Base-by-base conservation (phyloP, 2,329 filamentous ascomycete species). In the Clarireedia hainanense region DNA sequence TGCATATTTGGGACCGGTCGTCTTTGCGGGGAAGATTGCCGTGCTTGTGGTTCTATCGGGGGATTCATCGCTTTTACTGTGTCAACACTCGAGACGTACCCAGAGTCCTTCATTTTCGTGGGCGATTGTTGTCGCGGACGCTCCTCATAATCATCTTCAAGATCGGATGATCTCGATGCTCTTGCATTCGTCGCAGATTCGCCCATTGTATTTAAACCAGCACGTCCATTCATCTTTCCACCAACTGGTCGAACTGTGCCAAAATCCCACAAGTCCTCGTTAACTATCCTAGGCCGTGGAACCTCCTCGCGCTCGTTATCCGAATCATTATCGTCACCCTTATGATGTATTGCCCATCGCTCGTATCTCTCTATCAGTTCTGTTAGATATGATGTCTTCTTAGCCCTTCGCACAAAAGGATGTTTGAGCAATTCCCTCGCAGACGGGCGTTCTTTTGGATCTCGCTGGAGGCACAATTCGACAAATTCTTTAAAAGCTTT, bases 191-290 rank as follows among this genome's bases (percentile, higher is more conserved):
- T 85, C 12, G 86, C 86, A 34, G 87, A 86, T 58, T 91, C 89
- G 62, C 89, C 91, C 84, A 96, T 83, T 0, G 84, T 77, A 63
- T 86, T 79, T 49, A 89, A 74, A 3, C 85, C 85, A 0, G 78
- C 77, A 47, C 82, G 74, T 47, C 81, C 68, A 30, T 78, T 79
- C 58, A 84, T 83, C 27, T 82, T 79, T 53, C 85, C 83, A 34
- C 80, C 81, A n/a, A 86, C 84, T 5, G 95, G 85, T 56, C 91
- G 81, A 52, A 99, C 89, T 0, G 94, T 99, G 45, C 94, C 94
- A 75, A 99, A 99, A 71, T 99, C 94, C 94, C 94, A 99, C 68
- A 97, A 83, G 70, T 97, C 94, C 69, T 96, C 89, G 59, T 86
- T 79, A 6, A 81, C 75, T 17, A 73, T 74, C 60, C 76, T 73